Evolutionary conservation across 768 basidiomycete genomes (phyloP).

Genomic region (Trametes coccinea): DNA sequence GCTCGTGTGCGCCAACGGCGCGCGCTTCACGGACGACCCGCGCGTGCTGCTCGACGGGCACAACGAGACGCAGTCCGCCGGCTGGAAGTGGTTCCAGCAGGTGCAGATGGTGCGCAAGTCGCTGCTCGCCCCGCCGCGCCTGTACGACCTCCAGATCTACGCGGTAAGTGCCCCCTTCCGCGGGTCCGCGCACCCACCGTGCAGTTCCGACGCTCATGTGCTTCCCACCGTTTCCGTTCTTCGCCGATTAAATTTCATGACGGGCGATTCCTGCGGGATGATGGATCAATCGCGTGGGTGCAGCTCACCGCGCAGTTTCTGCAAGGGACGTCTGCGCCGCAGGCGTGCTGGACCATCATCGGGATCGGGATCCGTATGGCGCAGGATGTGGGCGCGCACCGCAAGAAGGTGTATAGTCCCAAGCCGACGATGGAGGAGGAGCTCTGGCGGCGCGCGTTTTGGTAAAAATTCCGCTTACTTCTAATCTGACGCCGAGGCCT

Average conservation of each 20-base stretch:
- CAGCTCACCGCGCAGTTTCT: slow-evolving; percentile 40
- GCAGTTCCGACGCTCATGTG: background rate
- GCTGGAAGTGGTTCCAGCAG: slow-evolving; percentile 56
- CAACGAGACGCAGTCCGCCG: slow-evolving; percentile 35
- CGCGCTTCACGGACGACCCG: slow-evolving; percentile 53
- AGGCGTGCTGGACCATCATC: slow-evolving; percentile 56
- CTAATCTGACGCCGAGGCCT: background rate
- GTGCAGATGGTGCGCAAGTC: slow-evolving; percentile 61
- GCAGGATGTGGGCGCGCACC: slow-evolving; percentile 77
- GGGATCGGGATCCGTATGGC: slow-evolving; percentile 69
- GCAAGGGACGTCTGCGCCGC: slow-evolving; percentile 48
- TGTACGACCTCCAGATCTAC: slow-evolving; percentile 74
- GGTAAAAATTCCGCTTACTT: slow-evolving; percentile 40
- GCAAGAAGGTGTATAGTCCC: slow-evolving; percentile 43
- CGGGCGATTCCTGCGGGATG: slow-evolving; percentile 16
- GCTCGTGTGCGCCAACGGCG: slow-evolving; percentile 51
- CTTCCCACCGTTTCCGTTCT: background rate
- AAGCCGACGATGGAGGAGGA: slow-evolving; percentile 59
- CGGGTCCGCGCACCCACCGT: background rate
- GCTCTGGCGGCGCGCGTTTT: slow-evolving; percentile 72
- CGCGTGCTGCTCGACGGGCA: slow-evolving; percentile 38
- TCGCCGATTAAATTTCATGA: slow-evolving; percentile 25
- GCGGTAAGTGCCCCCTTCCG: slow-evolving; percentile 40
- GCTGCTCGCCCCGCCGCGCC: slow-evolving; percentile 53
- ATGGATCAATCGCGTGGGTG: slow-evolving; percentile 26